A percentile compares a stretch with the other conserved stretches of the same genome.
Evolutionary conservation across 768 basidiomycete genomes (phyloP).

Genomic region (Serendipita vermifera): DNA sequence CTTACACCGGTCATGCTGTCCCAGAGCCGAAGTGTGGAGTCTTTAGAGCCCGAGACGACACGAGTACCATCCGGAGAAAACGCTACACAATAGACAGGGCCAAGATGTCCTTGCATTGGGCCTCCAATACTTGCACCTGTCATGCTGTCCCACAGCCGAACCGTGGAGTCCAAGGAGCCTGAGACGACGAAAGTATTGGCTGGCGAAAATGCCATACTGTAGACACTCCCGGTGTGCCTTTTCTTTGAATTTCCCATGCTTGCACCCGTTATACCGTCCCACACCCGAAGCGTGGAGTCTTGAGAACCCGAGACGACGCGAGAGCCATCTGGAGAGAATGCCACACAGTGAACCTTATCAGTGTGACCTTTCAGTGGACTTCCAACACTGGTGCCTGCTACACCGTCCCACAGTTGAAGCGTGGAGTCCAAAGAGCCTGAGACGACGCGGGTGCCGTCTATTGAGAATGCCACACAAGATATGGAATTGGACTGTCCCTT

Average conservation of each 20-base stretch:
- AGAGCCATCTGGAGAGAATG: conserved; percentile 22
- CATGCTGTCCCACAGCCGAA: conserved; percentile 22
- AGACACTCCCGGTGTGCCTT: conserved; percentile 23
- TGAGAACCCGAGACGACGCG: conserved; percentile 23
- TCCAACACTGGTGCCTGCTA: conserved; percentile 13
- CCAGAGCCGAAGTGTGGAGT: conserved; percentile 23
- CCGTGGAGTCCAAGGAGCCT: conserved; percentile 22
- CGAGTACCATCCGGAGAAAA: conserved; percentile 23
- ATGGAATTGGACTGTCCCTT: conserved; percentile 17
- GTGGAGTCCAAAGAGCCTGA: conserved; percentile 23
- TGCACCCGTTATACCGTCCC: conserved; percentile 21
- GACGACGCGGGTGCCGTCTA: conserved; percentile 21
- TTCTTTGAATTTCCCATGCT: conserved; percentile 20
- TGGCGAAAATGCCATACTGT: conserved; percentile 19
- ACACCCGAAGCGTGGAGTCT: conserved; percentile 22
- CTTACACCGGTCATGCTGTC: conserved; percentile 17
- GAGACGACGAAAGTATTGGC: conserved; percentile 24
- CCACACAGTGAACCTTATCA: conserved; percentile 19
- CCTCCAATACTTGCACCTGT: no score
- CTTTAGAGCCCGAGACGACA: conserved; percentile 23
- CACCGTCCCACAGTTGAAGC: conserved; percentile 23
- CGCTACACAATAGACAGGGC: conserved; percentile 19
- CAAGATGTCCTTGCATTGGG: conserved; percentile 16
- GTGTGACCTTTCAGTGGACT: conserved; percentile 21
- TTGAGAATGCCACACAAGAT: conserved; percentile 21